A percentile compares a stretch with the other conserved stretches of the same genome.
These are phyloP conservation scores for Neocucurbitaria cava DNA, from an alignment of 2,329 filamentous ascomycete genomes.

Conservation along the genomic window DNA sequence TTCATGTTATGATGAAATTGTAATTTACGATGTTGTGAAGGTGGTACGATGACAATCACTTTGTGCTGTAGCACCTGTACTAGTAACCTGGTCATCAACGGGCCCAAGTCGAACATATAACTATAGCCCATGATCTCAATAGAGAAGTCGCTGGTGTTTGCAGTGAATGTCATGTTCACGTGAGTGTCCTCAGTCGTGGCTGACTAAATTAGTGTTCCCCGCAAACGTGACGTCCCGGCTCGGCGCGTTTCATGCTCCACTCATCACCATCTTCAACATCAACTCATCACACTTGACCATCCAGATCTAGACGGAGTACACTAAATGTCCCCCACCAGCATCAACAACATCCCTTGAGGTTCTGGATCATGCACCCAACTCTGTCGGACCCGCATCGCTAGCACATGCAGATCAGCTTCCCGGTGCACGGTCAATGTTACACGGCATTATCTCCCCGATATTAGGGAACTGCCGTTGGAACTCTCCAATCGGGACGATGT, in stretches of 20 bases:
- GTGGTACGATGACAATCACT: no score
- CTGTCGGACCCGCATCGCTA: background rate
- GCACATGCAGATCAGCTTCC: background rate
- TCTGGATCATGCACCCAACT: background rate
- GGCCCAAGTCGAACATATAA: no score
- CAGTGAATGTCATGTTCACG: background rate
- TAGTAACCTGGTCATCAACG: no score
- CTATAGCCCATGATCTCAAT: no score
- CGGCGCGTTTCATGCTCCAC: background rate
- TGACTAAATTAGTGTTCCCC: background rate
- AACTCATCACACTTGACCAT: background rate
- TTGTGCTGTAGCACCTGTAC: no score
- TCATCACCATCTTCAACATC: background rate
- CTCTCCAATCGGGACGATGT: background rate
- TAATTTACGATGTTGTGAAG: no score
- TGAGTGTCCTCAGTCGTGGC: background rate
- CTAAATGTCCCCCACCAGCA: background rate
- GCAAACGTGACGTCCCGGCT: background rate
- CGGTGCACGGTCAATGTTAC: constrained; percentile 6
- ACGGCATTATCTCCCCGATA: constrained; percentile 25
- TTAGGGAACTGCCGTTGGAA: background rate
- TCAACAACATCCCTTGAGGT: background rate
- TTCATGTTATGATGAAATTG: background rate
- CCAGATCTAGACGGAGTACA: background rate
- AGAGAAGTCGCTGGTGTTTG: background rate